Conservation (phyloP, 768 basidiomycete genomes). For the Dendrothele bispora region DNA sequence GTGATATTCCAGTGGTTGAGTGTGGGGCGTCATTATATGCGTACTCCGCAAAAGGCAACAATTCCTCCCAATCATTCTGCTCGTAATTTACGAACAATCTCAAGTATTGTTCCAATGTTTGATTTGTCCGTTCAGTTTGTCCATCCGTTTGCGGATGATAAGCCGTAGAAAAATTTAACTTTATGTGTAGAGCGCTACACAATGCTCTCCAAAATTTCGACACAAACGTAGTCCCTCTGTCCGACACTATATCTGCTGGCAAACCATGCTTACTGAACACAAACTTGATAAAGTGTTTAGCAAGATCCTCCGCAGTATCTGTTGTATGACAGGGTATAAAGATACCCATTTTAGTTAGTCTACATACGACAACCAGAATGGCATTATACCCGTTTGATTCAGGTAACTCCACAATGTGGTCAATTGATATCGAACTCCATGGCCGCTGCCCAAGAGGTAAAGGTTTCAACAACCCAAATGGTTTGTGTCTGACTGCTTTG, state of each 20-base stretch:
- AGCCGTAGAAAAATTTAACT: too few species aligned
- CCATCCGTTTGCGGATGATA: too few species aligned
- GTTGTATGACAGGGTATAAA: constrained; percentile 27
- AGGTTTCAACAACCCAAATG: constrained; percentile 22
- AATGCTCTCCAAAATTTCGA: too few species aligned
- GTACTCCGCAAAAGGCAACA: too few species aligned
- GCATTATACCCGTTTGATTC: constrained; percentile 14
- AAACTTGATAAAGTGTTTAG: constrained; percentile 20
- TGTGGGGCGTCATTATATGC: constrained; percentile 14
- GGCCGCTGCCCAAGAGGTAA: constrained; percentile 22
- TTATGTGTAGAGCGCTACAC: too few species aligned
- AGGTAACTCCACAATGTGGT: constrained; percentile 27
- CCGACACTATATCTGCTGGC: too few species aligned
- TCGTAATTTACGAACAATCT: too few species aligned
- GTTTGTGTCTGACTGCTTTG: constrained; percentile 19
- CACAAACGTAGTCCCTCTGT: too few species aligned
- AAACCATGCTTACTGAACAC: too few species aligned
- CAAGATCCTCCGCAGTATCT: constrained; percentile 16
- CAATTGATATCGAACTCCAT: constrained; percentile 32
- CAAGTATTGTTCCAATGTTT: too few species aligned
- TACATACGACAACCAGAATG: constrained; percentile 19
- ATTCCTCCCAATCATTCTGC: too few species aligned
- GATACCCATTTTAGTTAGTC: constrained; percentile 29
- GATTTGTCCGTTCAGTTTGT: too few species aligned
- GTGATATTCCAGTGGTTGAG: constrained; percentile 1